Evolutionary conservation across 2,329 filamentous ascomycete genomes (phyloP).

Genomic region (Ophiostoma perfectum): DNA sequence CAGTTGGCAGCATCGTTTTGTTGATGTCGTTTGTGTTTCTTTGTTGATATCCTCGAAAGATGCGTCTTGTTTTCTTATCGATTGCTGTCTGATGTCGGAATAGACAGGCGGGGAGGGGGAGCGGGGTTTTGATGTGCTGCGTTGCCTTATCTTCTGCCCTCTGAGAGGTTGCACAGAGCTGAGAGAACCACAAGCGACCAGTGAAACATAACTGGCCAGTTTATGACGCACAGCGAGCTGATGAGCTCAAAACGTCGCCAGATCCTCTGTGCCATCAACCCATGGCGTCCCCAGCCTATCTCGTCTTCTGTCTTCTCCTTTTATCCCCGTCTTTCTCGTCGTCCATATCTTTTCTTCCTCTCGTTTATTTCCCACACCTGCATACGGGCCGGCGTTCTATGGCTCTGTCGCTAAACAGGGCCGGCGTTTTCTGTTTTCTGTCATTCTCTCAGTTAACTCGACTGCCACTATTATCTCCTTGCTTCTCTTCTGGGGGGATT

Average conservation of each 20-base stretch:
- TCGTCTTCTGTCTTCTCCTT: background rate
- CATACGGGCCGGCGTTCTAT: slow-evolving; percentile 2
- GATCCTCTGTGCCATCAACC: background rate
- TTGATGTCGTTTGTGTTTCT: too few relatives aligned
- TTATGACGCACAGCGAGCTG: background rate
- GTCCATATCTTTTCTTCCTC: background rate
- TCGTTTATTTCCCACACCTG: slow-evolving; percentile 4
- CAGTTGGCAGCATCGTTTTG: too few relatives aligned
- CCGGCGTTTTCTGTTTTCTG: background rate
- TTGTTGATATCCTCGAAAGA: too few relatives aligned
- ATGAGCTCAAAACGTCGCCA: background rate
- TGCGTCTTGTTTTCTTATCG: too few relatives aligned
- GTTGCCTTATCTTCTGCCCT: too few relatives aligned
- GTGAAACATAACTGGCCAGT: slow-evolving; percentile 3
- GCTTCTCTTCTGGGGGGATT: background rate
- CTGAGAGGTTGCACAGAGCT: background rate
- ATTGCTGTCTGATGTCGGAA: too few relatives aligned
- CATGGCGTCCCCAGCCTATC: background rate
- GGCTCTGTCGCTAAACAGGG: background rate
- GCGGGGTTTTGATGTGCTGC: too few relatives aligned
- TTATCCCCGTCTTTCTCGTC: background rate
- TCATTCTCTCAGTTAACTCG: background rate
- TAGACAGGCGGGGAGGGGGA: too few relatives aligned
- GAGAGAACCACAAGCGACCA: background rate
- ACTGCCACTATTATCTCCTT: background rate